Conservation (phyloP, 805 yeast genomes). For the Diddensiella transvaalensis region DNA sequence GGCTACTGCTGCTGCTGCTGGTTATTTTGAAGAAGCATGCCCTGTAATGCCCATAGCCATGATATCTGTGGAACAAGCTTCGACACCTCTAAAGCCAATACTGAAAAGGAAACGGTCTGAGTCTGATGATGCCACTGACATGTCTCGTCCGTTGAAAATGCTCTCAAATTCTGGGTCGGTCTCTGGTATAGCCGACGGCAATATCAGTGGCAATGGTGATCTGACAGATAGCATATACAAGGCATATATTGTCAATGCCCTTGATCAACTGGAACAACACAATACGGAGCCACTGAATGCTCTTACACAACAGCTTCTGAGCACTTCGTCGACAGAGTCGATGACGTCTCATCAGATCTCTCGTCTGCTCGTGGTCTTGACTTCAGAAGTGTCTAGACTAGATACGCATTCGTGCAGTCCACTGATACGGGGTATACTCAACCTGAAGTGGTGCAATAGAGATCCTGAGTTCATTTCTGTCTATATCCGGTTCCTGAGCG, state of each 20-base stretch:
- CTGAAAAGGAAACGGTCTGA: conserved; percentile 8
- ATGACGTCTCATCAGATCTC: conserved; percentile 51
- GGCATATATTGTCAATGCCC: conserved; percentile 58
- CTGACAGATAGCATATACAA: conserved; percentile 20
- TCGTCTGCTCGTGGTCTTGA: conserved; percentile 54
- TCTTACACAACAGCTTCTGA: conserved; percentile 55
- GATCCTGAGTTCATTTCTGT: conserved; percentile 44
- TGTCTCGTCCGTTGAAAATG: not conserved
- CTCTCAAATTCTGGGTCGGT: not conserved
- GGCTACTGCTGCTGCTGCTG: not conserved
- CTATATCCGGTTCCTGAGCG: conserved; percentile 69
- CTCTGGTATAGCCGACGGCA: not conserved
- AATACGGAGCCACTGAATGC: conserved; percentile 56
- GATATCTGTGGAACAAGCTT: conserved; percentile 4
- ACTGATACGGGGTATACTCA: conserved; percentile 60
- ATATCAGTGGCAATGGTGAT: conserved; percentile 1
- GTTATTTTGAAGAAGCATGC: not conserved
- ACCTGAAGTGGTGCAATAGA: conserved; percentile 57
- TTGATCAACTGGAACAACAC: conserved; percentile 59
- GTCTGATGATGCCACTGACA: not conserved
- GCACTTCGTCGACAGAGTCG: conserved; percentile 50
- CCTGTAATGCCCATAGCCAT: conserved; percentile 3
- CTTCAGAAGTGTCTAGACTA: conserved; percentile 63
- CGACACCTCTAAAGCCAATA: conserved; percentile 2
- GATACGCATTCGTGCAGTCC: conserved; percentile 50